A percentile compares a stretch with the other conserved stretches of the same genome.
Evolutionary conservation across 2,329 filamentous ascomycete genomes (phyloP).

Genomic region (Aspergillus puulaauensis): DNA sequence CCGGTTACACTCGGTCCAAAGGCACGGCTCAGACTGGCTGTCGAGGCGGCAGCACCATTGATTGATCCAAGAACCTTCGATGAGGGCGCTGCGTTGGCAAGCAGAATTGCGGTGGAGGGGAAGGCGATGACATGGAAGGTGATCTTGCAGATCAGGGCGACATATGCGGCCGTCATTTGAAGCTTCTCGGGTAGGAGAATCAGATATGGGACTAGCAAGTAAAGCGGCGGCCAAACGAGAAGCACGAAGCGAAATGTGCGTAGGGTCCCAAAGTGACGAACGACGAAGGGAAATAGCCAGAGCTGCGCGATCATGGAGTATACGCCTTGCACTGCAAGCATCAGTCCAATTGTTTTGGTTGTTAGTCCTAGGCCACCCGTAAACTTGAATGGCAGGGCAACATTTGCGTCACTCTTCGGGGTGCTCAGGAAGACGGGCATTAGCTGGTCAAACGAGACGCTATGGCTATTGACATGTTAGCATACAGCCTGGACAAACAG

Average conservation of each 20-base stretch:
- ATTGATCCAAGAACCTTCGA: constrained; percentile 84
- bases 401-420: constrained; percentile 49
- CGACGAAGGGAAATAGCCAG: constrained; percentile 77
- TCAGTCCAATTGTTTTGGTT: constrained; percentile 80
- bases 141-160: constrained; percentile 85
- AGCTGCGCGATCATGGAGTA: constrained; percentile 88
- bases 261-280: constrained; percentile 72
- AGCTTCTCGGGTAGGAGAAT: constrained; percentile 73
- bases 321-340: constrained; percentile 83
- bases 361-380: constrained; percentile 80
- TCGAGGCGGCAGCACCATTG: constrained; percentile 88
- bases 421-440: constrained; percentile 90
- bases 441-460: constrained; percentile 92
- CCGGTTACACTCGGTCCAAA: constrained; percentile 89
- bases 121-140: constrained; percentile 89
- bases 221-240: constrained; percentile 80
- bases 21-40: constrained; percentile 82
- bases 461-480: constrained; percentile 65
- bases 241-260: constrained; percentile 80
- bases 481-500: constrained; percentile 18
- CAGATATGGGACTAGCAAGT: constrained; percentile 84
- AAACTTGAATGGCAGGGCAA: constrained; percentile 80
- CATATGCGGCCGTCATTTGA: constrained; percentile 72
- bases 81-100: constrained; percentile 84
- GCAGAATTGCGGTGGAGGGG: constrained; percentile 82